Percentiles rank a stretch among this genome's conserved stretches.
Conservation (phyloP, 1,139 yeast genomes). For the Candida sojae region DNA sequence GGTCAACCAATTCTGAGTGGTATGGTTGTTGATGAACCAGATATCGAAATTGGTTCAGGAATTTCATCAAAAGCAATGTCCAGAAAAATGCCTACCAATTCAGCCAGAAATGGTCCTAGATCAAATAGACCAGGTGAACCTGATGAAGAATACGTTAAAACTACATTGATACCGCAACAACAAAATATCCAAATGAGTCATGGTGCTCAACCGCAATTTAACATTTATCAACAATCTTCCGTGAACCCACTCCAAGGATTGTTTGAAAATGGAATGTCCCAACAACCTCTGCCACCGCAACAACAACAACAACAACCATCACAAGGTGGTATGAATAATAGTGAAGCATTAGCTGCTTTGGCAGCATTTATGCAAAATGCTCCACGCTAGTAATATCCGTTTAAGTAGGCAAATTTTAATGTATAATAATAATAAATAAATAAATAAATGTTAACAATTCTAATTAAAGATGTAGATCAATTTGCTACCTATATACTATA, state of each 20-base stretch:
- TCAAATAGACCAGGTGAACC: constrained; percentile 69
- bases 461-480: no score
- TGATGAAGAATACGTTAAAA: constrained; percentile 47
- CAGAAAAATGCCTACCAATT: constrained; percentile 83
- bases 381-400: constrained; percentile 16
- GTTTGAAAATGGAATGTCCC: constrained; percentile 27
- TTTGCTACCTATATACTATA: no score
- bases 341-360: constrained; percentile 2
- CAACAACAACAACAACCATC: constrained; percentile 15
- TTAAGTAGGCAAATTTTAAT: neutral
- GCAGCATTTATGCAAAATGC: constrained; percentile 18
- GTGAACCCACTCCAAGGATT: constrained; percentile 57
- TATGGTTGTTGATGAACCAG: constrained; percentile 92
- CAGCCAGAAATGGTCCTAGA: constrained; percentile 84
- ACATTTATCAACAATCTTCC: constrained; percentile 35
- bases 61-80: constrained; percentile 92
- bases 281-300: constrained; percentile 14
- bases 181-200: constrained; percentile 20
- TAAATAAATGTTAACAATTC: neutral
- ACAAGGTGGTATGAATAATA: constrained; percentile 8
- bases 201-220: constrained; percentile 38
- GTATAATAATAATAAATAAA: neutral
- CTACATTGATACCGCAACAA: constrained; percentile 35
- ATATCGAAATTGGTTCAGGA: constrained; percentile 93
- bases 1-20: constrained; percentile 84